Base-by-base conservation (phyloP, 192 early-diverging fungal species). In the Coemansia sp. region DNA sequence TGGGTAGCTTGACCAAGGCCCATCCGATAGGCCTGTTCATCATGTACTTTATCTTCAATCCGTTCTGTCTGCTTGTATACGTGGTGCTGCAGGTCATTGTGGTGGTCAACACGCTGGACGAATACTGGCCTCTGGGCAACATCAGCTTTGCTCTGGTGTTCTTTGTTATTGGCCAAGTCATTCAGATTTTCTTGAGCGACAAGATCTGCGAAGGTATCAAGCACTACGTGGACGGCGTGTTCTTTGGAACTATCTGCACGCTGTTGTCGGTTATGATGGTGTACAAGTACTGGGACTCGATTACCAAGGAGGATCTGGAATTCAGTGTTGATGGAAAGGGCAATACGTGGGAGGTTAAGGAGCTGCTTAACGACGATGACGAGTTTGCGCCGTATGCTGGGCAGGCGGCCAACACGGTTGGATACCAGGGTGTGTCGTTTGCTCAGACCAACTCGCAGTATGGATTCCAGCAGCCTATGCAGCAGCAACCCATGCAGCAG, bases 211-310 rank as follows among this genome's bases (percentile, higher is more conserved):
- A 90, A 38, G 73, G 83, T 43, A 89, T 88, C 40, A 93, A 93
- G 74, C 96, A 98, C 62, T 98, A 98, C 61, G 82, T 98, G 26
- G 94, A 98, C 70, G 96, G 96, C 38, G 78, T 98, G 79, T 98
- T 98, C 86, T 96, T 97, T 83, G 90, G 90, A 16, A 87, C 87
- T 5, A 93, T 94, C 33, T 87, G 87, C 59, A 92, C 88, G 12
- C 78, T 98, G 40, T 78, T 98, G 55, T 86, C 87, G 36, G 93
- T 98, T 44, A 97, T 98, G 96, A 95, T 98, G 92, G 89, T 97
- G 1, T 98, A 97, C 87, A 98, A 98, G 81, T 98, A 93, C 81
- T 98, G 96, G 96, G 96, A 98, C 70, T 89, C 87, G 26, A 97
- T 98, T 70, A 98, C 96, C 38, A 96, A 97, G 82, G 96, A 98